Conservation (phyloP, 2,329 filamentous ascomycete genomes). For the Sporothrix curviconia region DNA sequence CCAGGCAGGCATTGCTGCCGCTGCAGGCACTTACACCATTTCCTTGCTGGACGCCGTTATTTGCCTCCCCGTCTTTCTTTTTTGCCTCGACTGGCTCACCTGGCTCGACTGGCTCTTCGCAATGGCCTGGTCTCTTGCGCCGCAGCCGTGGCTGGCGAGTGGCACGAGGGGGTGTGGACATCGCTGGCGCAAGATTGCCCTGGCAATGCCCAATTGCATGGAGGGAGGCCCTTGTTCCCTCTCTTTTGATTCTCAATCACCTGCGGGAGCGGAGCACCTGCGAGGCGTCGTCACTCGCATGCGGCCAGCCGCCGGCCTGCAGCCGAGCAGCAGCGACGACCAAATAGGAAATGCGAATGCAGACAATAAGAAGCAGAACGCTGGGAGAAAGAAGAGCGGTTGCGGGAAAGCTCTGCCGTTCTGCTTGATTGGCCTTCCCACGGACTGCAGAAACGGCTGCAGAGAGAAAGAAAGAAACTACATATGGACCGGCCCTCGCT, state of each 20-base stretch:
- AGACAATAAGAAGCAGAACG: not conserved
- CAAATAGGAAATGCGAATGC: not conserved
- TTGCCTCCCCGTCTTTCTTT: not conserved
- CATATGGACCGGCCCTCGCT: slow-evolving; percentile 10
- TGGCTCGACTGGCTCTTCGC: not conserved
- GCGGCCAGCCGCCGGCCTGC: slow-evolving; percentile 5
- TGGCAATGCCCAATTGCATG: slow-evolving; percentile 1
- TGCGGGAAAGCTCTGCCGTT: too few relatives aligned
- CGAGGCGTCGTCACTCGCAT: slow-evolving; percentile 5
- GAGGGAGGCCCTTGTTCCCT: not conserved
- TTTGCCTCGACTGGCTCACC: too few relatives aligned
- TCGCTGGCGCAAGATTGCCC: not conserved
- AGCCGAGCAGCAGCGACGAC: not conserved
- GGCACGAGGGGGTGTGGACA: not conserved
- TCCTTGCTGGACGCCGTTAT: not conserved
- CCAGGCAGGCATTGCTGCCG: not conserved
- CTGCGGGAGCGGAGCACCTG: not conserved
- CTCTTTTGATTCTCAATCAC: not conserved
- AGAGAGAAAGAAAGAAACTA: not conserved
- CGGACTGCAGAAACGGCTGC: not conserved
- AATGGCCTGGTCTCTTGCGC: not conserved
- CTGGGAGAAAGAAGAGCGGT: not conserved
- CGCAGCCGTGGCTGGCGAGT: not conserved
- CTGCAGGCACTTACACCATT: not conserved
- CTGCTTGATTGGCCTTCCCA: not conserved